Evolutionary conservation across 331 rosid genomes (phyloP).

Genomic region (Phaseolus coccineus): DNA sequence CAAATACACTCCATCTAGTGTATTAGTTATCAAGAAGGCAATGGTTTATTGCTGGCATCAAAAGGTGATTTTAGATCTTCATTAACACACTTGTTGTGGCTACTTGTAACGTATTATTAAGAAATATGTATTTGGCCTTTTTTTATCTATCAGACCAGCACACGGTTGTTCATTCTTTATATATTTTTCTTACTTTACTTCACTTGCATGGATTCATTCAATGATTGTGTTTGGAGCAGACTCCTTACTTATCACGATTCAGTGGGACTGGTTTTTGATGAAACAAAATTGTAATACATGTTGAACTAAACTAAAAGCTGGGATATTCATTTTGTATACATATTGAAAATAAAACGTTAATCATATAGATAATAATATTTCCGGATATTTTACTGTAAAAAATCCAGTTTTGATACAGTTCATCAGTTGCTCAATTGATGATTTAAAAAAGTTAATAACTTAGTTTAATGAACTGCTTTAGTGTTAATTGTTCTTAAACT

Average conservation of each 20-base stretch:
- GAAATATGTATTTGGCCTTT: slow-evolving; percentile 21
- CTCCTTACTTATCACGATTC: slow-evolving; percentile 15
- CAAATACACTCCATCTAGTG: slow-evolving; percentile 5
- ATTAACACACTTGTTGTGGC: background rate
- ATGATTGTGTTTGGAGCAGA: background rate
- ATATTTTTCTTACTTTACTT: background rate
- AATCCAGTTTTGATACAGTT: background rate
- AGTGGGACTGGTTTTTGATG: background rate
- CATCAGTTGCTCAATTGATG: background rate
- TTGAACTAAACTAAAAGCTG: background rate
- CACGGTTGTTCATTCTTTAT: background rate
- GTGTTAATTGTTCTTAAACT: slow-evolving; percentile 3
- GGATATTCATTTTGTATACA: background rate
- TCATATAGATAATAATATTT: background rate
- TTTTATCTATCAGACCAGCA: slow-evolving; percentile 5
- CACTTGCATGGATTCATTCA: slow-evolving; percentile 26
- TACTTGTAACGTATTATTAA: background rate
- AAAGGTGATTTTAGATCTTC: slow-evolving; percentile 8
- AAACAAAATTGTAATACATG: background rate
- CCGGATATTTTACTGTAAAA: background rate
- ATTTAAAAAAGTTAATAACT: background rate
- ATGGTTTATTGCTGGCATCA: slow-evolving; percentile 12
- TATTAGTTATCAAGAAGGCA: slow-evolving; percentile 25
- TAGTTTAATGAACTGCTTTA: background rate
- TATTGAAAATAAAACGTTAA: background rate